Evolutionary conservation across 2,329 filamentous ascomycete species (phyloP).

Genomic region (Venturia aucupariae): DNA sequence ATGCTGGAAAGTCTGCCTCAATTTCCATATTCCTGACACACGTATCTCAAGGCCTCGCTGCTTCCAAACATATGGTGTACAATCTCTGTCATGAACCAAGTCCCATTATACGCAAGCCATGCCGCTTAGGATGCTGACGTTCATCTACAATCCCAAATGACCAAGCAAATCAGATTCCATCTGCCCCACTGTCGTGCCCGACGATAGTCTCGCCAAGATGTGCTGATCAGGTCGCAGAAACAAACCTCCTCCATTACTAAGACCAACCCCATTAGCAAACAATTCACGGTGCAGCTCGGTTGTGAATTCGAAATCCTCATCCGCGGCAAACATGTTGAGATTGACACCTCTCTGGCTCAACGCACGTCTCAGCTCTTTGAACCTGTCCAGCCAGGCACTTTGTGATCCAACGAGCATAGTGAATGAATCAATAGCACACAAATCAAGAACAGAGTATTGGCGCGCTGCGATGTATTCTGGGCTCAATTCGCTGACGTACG

Average conservation of each 20-base stretch:
- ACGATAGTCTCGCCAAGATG: slow-evolving; percentile 20
- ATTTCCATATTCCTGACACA: not conserved
- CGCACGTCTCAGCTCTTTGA: not conserved
- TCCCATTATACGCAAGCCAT: not conserved
- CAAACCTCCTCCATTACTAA: slow-evolving; percentile 22
- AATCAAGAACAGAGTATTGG: slow-evolving; percentile 30
- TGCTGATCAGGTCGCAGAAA: slow-evolving; percentile 34
- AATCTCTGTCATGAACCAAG: not conserved
- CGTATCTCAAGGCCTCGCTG: not conserved
- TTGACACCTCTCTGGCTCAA: slow-evolving; percentile 15
- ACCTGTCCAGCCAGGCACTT: slow-evolving; percentile 15
- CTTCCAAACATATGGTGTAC: not conserved
- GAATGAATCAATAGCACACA: slow-evolving; percentile 26
- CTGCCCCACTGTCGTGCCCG: not conserved
- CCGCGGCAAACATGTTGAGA: slow-evolving; percentile 13
- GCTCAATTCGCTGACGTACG: slow-evolving; percentile 28
- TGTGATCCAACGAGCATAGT: slow-evolving; percentile 22
- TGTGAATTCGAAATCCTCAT: slow-evolving; percentile 22
- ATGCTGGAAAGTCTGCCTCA: not conserved
- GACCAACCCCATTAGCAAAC: slow-evolving; percentile 19
- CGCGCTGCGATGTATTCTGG: slow-evolving; percentile 20
- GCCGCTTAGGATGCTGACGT: not conserved
- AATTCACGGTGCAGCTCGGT: slow-evolving; percentile 17
- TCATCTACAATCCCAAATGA: not conserved
- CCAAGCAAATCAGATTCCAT: not conserved